Conservation (phyloP, 1,284 basidiomycete species). For the Neolentinus lepideus region DNA sequence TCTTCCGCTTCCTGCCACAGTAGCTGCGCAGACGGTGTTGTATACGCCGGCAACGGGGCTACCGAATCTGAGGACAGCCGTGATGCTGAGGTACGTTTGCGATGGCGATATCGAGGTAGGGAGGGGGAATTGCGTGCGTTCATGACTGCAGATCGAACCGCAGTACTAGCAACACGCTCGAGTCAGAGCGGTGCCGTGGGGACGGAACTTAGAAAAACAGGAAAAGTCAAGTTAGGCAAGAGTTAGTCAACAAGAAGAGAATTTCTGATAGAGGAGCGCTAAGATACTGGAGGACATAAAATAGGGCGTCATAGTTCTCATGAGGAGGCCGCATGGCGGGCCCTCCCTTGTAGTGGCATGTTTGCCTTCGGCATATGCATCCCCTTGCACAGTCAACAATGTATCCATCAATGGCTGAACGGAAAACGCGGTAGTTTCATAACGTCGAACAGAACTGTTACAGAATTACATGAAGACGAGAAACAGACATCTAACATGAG, state of each 20-base stretch:
- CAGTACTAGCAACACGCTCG: neutral
- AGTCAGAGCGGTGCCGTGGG: neutral
- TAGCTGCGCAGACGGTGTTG: constrained; percentile 28
- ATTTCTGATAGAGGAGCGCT: neutral
- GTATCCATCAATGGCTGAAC: neutral
- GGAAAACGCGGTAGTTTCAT: neutral
- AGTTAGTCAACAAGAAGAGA: neutral
- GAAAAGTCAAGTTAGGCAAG: neutral
- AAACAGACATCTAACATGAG: neutral
- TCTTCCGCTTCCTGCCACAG: constrained; percentile 15
- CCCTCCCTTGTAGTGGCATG: neutral
- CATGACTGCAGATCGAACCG: neutral
- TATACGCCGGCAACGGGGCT: constrained; percentile 61
- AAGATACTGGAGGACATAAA: neutral
- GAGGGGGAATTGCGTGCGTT: constrained; percentile 9
- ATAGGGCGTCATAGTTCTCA: neutral
- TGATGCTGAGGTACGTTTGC: constrained; percentile 46
- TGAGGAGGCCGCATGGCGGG: neutral
- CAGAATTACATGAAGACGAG: neutral
- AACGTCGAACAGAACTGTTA: neutral
- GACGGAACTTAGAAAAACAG: neutral
- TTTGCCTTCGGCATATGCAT: neutral
- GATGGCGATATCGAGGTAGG: constrained; percentile 21
- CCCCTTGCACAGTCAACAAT: neutral
- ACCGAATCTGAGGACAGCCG: constrained; percentile 65